Conservation (phyloP, 108 stramenopile species). For the Fragilaria crotonensis region DNA sequence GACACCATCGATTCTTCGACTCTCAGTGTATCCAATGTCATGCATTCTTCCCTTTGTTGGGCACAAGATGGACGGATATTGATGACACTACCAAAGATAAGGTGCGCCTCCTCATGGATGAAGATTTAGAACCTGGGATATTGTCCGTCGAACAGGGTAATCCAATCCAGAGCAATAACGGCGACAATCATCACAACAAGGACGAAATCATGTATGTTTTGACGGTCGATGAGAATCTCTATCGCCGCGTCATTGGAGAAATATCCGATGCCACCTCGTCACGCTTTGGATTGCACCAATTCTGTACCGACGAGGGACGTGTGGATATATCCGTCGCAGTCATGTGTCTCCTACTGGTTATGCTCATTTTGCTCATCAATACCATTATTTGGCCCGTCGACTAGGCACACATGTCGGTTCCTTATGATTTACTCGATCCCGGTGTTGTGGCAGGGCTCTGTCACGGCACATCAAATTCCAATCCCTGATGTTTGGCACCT, state of each 20-base stretch:
- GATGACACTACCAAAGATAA: constrained; percentile 47
- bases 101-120: constrained; percentile 49
- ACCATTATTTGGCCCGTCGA: constrained; percentile 14
- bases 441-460: no score
- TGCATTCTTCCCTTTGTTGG: constrained; percentile 21
- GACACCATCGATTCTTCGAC: not conserved
- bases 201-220: constrained; percentile 28
- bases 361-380: constrained; percentile 23
- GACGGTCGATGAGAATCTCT: constrained; percentile 51
- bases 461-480: no score
- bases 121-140: constrained; percentile 46
- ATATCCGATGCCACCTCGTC: constrained; percentile 25
- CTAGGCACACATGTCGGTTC: no score
- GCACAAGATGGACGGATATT: constrained; percentile 29
- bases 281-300: constrained; percentile 38
- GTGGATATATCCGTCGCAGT: constrained; percentile 46
- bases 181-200: not conserved
- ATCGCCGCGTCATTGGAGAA: constrained; percentile 37
- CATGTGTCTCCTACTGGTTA: constrained; percentile 22
- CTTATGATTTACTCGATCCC: no score
- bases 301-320: constrained; percentile 20
- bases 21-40: not conserved
- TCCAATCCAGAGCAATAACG: not conserved
- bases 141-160: constrained; percentile 32
- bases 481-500: no score